These are phyloP conservation scores for Bipolaris sorokiniana DNA, from an alignment of 2,329 filamentous ascomycete genomes.

Conservation along the genomic window DNA sequence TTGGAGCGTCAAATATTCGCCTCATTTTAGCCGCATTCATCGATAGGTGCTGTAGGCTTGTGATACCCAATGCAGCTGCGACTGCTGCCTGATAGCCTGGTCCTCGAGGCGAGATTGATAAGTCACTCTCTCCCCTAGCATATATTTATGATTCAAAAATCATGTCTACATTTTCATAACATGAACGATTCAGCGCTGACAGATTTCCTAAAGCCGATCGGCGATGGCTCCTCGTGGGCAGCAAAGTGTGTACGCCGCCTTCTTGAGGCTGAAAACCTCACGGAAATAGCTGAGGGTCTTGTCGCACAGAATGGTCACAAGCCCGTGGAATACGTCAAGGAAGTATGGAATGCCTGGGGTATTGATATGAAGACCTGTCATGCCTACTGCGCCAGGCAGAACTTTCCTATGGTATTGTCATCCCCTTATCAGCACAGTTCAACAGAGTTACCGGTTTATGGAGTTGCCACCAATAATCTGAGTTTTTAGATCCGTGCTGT, in stretches of 20 bases:
- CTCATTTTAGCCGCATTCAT: background rate
- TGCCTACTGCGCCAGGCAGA: background rate
- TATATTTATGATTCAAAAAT: background rate
- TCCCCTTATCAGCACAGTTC: background rate
- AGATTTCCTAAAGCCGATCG: background rate
- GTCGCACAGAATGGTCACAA: background rate
- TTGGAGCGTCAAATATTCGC: background rate
- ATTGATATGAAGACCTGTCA: constrained; percentile 1
- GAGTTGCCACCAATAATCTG: background rate
- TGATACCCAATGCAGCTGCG: background rate
- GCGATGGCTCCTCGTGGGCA: background rate
- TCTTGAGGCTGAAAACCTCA: background rate
- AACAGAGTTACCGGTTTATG: background rate
- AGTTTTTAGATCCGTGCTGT: background rate
- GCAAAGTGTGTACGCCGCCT: constrained; percentile 1
- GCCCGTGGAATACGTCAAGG: background rate
- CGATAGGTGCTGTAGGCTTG: background rate
- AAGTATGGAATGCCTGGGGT: background rate
- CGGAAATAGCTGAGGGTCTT: background rate
- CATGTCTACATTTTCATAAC: background rate
- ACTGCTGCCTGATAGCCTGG: background rate
- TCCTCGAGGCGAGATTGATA: background rate
- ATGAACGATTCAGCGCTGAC: background rate
- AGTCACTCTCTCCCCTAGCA: background rate
- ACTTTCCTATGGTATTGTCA: constrained; percentile 7